phyloP scores from a whole-genome alignment of 2,329 filamentous ascomycete genomes.

The Xylariomycetidae sp. region DNA sequence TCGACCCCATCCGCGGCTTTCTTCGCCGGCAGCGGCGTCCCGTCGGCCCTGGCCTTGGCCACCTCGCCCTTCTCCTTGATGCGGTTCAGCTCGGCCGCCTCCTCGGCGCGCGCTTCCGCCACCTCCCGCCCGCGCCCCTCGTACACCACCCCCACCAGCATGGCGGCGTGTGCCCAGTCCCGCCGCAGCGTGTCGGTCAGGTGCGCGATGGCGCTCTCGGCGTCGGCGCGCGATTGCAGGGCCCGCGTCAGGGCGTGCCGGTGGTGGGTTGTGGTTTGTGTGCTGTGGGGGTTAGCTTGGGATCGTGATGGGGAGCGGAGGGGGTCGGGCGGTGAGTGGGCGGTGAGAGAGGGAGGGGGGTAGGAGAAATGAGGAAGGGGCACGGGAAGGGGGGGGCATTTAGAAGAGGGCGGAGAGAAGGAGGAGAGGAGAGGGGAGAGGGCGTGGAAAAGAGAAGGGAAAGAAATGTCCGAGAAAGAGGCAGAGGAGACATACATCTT shows the following conservation, averaged over 20 bases:
- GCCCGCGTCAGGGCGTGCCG: constrained; percentile 6
- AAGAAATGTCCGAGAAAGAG: background rate
- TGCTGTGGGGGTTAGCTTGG: too few species aligned
- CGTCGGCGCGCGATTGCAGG: constrained; percentile 8
- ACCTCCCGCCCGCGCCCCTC: constrained; percentile 9
- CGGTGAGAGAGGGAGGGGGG: background rate
- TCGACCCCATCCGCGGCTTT: too few species aligned
- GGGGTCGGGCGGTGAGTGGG: background rate
- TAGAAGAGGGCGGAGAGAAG: background rate
- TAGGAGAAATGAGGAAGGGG: background rate
- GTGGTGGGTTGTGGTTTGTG: background rate
- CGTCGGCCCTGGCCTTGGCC: background rate
- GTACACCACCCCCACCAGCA: constrained; percentile 14
- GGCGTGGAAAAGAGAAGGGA: background rate
- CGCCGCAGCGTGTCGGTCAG: constrained; percentile 8
- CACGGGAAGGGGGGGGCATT: background rate
- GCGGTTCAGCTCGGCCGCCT: too few species aligned
- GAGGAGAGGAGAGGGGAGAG: background rate
- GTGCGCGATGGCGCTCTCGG: constrained; percentile 11
- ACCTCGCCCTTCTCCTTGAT: too few species aligned
- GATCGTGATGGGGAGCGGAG: background rate
- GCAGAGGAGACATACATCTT: constrained; percentile 12
- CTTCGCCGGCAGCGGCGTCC: background rate
- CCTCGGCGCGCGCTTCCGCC: background rate
- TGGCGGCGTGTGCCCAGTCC: constrained; percentile 13